phyloP scores from a whole-genome alignment of 306 rosid species.

The Herpetospermum pedunculosum region DNA sequence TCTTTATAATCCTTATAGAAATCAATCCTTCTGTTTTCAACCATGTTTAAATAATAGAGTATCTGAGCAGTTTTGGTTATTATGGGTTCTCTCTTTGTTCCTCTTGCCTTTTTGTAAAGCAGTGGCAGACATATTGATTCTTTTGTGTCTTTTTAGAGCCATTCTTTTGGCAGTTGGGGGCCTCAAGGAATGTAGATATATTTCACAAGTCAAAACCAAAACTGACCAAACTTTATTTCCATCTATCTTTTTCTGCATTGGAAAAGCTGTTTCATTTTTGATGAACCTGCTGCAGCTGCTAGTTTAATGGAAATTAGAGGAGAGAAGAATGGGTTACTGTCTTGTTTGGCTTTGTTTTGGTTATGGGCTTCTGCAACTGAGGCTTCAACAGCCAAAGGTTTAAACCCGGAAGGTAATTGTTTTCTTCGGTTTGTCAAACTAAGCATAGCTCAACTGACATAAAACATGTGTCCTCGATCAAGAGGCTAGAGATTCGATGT shows the following conservation, averaged over 20 bases:
- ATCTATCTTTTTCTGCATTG: background rate
- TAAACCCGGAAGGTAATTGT: constrained; percentile 43
- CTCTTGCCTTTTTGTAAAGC: constrained; percentile 27
- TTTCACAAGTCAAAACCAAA: background rate
- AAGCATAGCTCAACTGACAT: no score
- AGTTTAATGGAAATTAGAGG: constrained; percentile 19
- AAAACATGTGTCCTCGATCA: no score
- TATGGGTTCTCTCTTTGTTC: constrained; percentile 16
- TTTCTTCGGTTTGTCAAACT: constrained; percentile 1
- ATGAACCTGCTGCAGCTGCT: background rate
- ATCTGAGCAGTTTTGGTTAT: constrained; percentile 35
- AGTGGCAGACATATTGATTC: constrained; percentile 34
- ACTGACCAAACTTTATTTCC: background rate
- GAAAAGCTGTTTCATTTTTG: constrained; percentile 1
- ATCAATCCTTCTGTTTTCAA: constrained; percentile 32
- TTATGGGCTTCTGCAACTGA: constrained; percentile 31
- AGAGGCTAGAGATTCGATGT: no score
- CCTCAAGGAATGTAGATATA: constrained; percentile 1
- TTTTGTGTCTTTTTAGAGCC: constrained; percentile 28
- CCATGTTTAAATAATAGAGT: constrained; percentile 25
- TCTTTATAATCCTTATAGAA: constrained; percentile 11
- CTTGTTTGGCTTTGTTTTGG: constrained; percentile 26
- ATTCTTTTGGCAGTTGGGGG: constrained; percentile 24
- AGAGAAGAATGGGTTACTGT: constrained; percentile 14
- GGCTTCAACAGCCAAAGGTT: constrained; percentile 40